phyloP scores from a whole-genome alignment of 768 basidiomycete species.

The Lentinus tigrinus region DNA sequence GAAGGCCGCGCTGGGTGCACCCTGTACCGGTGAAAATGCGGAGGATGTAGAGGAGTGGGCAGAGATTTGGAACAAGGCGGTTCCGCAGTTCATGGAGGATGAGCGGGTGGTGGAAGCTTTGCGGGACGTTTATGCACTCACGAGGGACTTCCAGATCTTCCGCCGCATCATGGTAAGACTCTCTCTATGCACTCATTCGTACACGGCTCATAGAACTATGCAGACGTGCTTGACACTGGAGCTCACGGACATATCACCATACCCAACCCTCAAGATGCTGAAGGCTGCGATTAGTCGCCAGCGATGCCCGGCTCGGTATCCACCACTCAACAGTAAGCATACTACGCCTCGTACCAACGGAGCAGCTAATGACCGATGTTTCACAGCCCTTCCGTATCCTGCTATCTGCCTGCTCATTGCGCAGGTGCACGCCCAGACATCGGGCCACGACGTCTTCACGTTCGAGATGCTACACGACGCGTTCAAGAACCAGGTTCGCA shows the following conservation, averaged over 20 bases:
- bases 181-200: background rate
- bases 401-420: conserved; percentile 82
- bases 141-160: conserved; percentile 58
- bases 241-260: conserved; percentile 52
- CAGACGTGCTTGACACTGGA: conserved; percentile 25
- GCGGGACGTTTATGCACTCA: conserved; percentile 60
- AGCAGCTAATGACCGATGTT: background rate
- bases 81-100: conserved; percentile 59
- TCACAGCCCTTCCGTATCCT: conserved; percentile 66
- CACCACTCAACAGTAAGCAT: conserved; percentile 52
- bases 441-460: conserved; percentile 78
- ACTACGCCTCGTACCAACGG: background rate
- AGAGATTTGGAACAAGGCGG: conserved; percentile 51
- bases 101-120: conserved; percentile 43
- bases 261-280: conserved; percentile 48
- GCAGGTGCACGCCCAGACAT: conserved; percentile 70
- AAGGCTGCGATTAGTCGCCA: conserved; percentile 44
- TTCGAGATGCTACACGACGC: conserved; percentile 88
- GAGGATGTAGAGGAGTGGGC: conserved; percentile 54
- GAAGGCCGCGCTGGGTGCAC: conserved; percentile 42
- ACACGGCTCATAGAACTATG: background rate
- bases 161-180: conserved; percentile 58
- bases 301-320: conserved; percentile 53
- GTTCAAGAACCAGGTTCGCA: conserved; percentile 73
- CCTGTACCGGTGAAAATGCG: conserved; percentile 3